These are phyloP conservation scores for Calocybe cyanea DNA, from an alignment of 768 basidiomycete species.

Conservation along the genomic window DNA sequence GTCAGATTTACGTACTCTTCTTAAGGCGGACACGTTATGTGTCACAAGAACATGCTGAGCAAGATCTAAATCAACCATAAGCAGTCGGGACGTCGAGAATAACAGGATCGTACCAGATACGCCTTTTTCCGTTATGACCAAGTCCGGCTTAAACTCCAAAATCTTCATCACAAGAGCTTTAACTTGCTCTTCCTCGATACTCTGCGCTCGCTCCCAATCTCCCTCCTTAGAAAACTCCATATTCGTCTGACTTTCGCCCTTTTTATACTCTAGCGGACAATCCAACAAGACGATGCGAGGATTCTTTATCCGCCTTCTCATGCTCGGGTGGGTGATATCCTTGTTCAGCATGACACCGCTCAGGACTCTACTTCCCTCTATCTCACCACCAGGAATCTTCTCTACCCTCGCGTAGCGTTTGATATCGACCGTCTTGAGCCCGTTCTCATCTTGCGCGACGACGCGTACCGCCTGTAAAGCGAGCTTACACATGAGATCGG, in stretches of 20 bases:
- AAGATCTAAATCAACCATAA: slow-evolving; percentile 51
- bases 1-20: slow-evolving; percentile 97
- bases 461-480: slow-evolving; percentile 90
- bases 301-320: slow-evolving; percentile 87
- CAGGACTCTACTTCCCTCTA: slow-evolving; percentile 86
- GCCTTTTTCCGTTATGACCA: slow-evolving; percentile 97
- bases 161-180: slow-evolving; percentile 81
- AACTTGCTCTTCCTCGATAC: slow-evolving; percentile 97
- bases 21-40: slow-evolving; percentile 86
- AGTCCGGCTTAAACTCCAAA: slow-evolving; percentile 90
- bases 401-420: slow-evolving; percentile 98
- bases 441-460: slow-evolving; percentile 73
- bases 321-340: slow-evolving; percentile 96
- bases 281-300: slow-evolving; percentile 88
- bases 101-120: slow-evolving; percentile 68
- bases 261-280: slow-evolving; percentile 98
- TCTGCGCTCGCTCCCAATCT: slow-evolving; percentile 89
- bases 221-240: slow-evolving; percentile 95
- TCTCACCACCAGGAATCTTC: slow-evolving; percentile 96
- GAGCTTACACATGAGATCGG: slow-evolving; percentile 94
- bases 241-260: slow-evolving; percentile 97
- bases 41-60: slow-evolving; percentile 90
- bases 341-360: slow-evolving; percentile 97
- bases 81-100: neutral
- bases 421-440: slow-evolving; percentile 89